Percentiles rank a stretch among this genome's conserved stretches.
These are phyloP conservation scores for Lichtheimia corymbifera DNA, from an alignment of 371 early-diverging fungal genomes.

Conservation along the genomic window DNA sequence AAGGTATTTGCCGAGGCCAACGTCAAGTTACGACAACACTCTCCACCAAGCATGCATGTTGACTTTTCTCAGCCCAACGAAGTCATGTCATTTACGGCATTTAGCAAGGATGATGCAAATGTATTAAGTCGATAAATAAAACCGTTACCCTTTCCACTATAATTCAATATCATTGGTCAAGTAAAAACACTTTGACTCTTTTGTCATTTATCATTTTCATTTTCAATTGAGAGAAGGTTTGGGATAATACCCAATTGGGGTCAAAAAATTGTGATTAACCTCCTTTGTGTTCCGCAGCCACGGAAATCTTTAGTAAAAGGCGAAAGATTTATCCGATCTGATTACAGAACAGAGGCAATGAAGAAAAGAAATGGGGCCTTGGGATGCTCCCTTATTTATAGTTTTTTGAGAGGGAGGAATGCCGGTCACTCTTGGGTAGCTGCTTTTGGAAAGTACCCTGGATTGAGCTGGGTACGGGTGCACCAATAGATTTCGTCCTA, in stretches of 20 bases:
- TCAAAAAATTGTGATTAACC: constrained; percentile 50
- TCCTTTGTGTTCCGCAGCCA: constrained; percentile 48
- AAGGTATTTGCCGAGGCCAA: constrained; percentile 81
- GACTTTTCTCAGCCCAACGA: neutral
- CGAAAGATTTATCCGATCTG: constrained; percentile 58
- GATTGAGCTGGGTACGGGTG: no score
- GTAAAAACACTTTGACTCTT: neutral
- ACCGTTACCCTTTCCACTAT: neutral
- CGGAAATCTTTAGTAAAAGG: constrained; percentile 61
- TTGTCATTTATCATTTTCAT: constrained; percentile 11
- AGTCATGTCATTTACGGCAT: neutral
- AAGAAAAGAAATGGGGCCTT: constrained; percentile 12
- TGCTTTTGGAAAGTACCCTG: neutral
- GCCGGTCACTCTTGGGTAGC: neutral
- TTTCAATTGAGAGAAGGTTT: constrained; percentile 1
- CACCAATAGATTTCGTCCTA: no score
- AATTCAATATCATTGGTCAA: neutral
- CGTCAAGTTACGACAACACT: constrained; percentile 78
- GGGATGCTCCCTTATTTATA: constrained; percentile 26
- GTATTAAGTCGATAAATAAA: neutral
- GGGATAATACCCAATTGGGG: neutral
- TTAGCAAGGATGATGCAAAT: neutral
- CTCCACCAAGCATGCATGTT: constrained; percentile 54
- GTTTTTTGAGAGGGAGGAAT: constrained; percentile 14
- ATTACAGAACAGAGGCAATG: constrained; percentile 46